Evolutionary conservation across 768 basidiomycete species (phyloP).

Genomic region (Serpula lacrymans): DNA sequence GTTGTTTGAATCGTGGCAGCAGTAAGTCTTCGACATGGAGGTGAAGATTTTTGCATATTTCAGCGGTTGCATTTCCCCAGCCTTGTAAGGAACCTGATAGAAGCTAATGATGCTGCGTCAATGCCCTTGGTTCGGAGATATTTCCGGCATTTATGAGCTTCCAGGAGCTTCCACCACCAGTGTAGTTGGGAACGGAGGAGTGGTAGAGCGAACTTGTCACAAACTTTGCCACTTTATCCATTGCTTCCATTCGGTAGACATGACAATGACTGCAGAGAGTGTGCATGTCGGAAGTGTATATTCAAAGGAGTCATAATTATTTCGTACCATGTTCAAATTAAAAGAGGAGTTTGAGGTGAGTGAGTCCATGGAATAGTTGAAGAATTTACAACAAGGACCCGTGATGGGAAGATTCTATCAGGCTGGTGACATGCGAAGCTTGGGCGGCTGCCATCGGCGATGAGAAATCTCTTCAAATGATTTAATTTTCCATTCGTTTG

Average conservation of each 20-base stretch:
- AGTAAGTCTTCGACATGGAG: conserved; percentile 16
- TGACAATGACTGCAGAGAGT: no score
- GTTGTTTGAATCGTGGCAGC: conserved; percentile 15
- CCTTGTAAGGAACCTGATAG: conserved; percentile 12
- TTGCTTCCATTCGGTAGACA: conserved; percentile 12
- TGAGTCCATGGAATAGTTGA: no score
- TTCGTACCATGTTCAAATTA: no score
- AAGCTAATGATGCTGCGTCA: conserved; percentile 19
- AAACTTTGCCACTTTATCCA: conserved; percentile 11
- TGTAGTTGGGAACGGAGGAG: conserved; percentile 21
- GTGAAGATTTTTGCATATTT: conserved; percentile 11
- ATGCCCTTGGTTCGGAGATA: conserved; percentile 13
- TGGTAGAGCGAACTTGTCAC: conserved; percentile 17
- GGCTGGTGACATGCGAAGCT: no score
- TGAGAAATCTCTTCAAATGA: no score
- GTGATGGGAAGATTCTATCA: no score
- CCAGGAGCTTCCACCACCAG: conserved; percentile 8
- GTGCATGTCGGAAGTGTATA: no score
- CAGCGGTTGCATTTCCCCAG: conserved; percentile 7
- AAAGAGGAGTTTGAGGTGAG: no score
- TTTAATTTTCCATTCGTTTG: no score
- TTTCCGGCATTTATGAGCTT: conserved; percentile 9
- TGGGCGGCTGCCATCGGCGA: no score
- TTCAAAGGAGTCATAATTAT: no score
- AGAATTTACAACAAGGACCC: no score